Conservation (phyloP, 768 basidiomycete species). For the Hydnum rufescens region DNA sequence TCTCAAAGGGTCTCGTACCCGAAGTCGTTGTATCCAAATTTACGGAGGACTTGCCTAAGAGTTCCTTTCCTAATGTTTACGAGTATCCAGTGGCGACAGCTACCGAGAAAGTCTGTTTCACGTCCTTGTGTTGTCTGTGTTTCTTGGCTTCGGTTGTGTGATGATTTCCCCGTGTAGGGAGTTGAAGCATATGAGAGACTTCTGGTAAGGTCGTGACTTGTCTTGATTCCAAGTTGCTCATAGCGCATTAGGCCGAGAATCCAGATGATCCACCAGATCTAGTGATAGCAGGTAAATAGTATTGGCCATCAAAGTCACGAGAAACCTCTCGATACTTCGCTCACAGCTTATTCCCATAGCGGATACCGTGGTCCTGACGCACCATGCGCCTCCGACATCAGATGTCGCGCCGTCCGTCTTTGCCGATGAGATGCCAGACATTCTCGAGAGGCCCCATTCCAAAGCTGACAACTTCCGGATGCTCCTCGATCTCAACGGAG, state of each 20-base stretch:
- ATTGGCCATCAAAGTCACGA: background rate
- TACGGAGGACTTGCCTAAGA: slow-evolving; percentile 50
- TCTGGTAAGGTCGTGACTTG: slow-evolving; percentile 28
- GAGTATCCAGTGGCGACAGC: slow-evolving; percentile 65
- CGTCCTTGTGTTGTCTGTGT: too few species aligned
- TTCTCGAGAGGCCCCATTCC: slow-evolving; percentile 72
- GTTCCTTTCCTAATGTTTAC: slow-evolving; percentile 46
- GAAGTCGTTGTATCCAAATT: slow-evolving; percentile 64
- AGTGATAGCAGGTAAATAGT: slow-evolving; percentile 45
- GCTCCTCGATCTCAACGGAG: slow-evolving; percentile 73
- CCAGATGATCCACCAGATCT: slow-evolving; percentile 59
- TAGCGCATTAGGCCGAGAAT: slow-evolving; percentile 23
- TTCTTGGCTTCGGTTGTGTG: too few species aligned
- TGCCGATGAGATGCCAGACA: slow-evolving; percentile 36
- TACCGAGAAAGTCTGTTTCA: slow-evolving; percentile 31
- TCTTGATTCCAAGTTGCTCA: background rate
- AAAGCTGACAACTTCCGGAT: slow-evolving; percentile 73
- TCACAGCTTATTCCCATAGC: slow-evolving; percentile 27
- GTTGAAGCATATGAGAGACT: slow-evolving; percentile 75
- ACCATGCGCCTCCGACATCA: slow-evolving; percentile 40
- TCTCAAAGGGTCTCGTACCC: slow-evolving; percentile 35
- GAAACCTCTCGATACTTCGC: background rate
- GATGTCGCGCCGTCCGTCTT: slow-evolving; percentile 34
- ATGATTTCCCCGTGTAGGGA: slow-evolving; percentile 25
- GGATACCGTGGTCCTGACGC: slow-evolving; percentile 87